Base-by-base conservation (phyloP, 169 alveolate species). In the Hammondia hammondi region DNA sequence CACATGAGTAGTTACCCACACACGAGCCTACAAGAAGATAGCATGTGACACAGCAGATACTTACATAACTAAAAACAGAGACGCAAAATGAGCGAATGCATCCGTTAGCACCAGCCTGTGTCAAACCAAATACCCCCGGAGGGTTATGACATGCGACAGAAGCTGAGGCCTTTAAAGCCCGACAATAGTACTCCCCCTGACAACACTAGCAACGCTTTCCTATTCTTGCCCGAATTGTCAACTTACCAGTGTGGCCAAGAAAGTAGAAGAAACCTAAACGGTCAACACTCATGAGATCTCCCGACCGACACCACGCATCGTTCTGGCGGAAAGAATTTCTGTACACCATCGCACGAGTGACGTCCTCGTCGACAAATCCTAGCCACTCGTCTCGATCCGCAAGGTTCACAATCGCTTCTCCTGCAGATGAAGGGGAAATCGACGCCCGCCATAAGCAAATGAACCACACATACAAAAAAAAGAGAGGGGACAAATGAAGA, bases 261-360 rank as follows among this genome's bases (percentile, higher is more conserved):
- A 82, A 82, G 90, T 82, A 82, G 90, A 82, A 82, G 70, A 82
- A 82, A 12, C 90, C 90, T 37, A 82, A n/a, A n/a, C 90, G 90
- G 70, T 82, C 90, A 70, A 82, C 90, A 35, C 43, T 48, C 90
- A 82, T 82, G 61, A 82, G 39, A 52, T 82, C 90, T 17, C 90
- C 90, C 29, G 90, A 82, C 57, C 90, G 57, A 43, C 90, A 82
- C 90, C 90, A 82, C 32, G 70, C 90, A 43, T 82, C 90, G 2
- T 52, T 52, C 6, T 27, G 32, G 57, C 43, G 70, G 70, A 82
- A 82, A 21, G 90, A 67, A 45, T 82, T 82, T 1, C 70, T 17
- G 90, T 43, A 45, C 57, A 82, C 52, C 57, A 82, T 39, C 19
- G 71, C 70, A 10, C 90, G 57, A 24, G 90, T 82, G 37, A 82